Evolutionary conservation across 164 flowering plant species (phyloP).

Genomic region (Liriodendron chinense): DNA sequence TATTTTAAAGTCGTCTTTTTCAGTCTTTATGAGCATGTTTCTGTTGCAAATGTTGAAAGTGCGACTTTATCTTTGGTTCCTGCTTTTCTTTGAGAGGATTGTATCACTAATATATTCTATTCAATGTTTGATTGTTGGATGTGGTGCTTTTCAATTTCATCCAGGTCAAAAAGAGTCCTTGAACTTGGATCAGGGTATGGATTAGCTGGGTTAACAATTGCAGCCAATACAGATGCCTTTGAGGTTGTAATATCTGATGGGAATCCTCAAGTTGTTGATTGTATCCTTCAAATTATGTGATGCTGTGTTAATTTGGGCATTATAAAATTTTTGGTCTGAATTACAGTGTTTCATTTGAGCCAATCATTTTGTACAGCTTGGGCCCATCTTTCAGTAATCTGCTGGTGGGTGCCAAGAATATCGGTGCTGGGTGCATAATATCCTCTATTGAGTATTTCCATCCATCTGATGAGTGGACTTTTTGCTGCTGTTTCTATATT

Average conservation of each 20-base stretch:
- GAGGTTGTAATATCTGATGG: conserved; percentile 92
- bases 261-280: conserved; percentile 94
- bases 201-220: conserved; percentile 87
- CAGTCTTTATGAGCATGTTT: background rate
- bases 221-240: conserved; percentile 62
- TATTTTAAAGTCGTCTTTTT: background rate
- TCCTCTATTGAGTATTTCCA: no score
- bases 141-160: conserved; percentile 2
- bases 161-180: conserved; percentile 69
- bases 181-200: conserved; percentile 99
- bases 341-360: no score
- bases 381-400: no score
- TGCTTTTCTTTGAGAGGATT: background rate
- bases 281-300: conserved; percentile 58
- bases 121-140: conserved; percentile 4
- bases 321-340: no score
- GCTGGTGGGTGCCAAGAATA: no score
- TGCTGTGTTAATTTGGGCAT: background rate
- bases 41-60: background rate
- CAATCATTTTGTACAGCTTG: no score
- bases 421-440: no score
- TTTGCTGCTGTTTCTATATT: no score
- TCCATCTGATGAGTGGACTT: no score
- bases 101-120: background rate
- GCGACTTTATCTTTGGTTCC: background rate